Percentiles rank a stretch among this genome's conserved stretches.
Evolutionary conservation across 179 eudicot species (phyloP).

Genomic region (Silene coronaria): DNA sequence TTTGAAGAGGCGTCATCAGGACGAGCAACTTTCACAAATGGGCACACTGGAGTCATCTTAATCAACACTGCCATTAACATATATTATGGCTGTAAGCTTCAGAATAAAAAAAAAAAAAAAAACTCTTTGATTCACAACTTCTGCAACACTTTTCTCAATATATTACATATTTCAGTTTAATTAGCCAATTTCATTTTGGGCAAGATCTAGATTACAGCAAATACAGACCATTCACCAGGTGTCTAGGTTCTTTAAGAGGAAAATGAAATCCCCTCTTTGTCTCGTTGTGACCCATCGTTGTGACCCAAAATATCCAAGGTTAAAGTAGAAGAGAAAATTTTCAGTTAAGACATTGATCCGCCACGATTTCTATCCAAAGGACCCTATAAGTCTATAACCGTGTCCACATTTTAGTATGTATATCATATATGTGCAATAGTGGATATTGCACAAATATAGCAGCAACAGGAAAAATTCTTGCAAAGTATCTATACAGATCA

Average conservation of each 20-base stretch:
- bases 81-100: conserved; percentile 4
- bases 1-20: conserved; percentile 74
- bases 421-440: background rate
- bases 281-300: background rate
- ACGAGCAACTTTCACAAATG: conserved; percentile 77
- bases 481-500: too few relatives aligned
- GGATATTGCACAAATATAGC: background rate
- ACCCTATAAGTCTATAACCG: background rate
- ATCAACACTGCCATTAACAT: conserved; percentile 22
- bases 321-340: background rate
- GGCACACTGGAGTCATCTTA: conserved; percentile 85
- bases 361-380: background rate
- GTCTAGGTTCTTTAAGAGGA: background rate
- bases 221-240: background rate
- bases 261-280: background rate
- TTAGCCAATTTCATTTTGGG: background rate
- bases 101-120: background rate
- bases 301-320: background rate
- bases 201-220: background rate
- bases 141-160: background rate
- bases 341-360: background rate
- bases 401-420: background rate
- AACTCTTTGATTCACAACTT: background rate
- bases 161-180: background rate
- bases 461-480: background rate